Evolutionary conservation across 805 yeast species (phyloP), one percentile per base, ranked within the genome.

Genomic region (Starmerella etchellsii): DNA sequence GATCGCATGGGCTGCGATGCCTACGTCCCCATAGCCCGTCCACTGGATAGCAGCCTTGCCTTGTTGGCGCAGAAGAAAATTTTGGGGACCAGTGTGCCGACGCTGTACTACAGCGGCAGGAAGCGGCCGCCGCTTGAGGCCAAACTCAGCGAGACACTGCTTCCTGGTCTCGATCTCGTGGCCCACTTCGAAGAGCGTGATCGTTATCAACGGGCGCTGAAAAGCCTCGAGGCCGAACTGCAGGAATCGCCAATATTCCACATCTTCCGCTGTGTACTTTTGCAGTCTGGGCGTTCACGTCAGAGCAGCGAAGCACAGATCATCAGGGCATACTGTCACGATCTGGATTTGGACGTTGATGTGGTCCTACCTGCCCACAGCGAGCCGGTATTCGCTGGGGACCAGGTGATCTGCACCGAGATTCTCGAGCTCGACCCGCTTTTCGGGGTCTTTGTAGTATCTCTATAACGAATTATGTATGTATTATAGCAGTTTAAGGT

Each of bases 401-500:
- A 69, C 42, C 57, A 60, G 18, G 51, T 72, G 3, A 54, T 64
- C 5, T 69, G 76, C 41, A 62, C 70, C 16, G 60, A 64, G 38
- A 60, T 77, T 14, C 41, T 69, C 15, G 58, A 61, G 41, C 55
- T 70, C 16, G 66, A 71, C 46, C 60, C 69, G 2, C 44, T 60
- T 1, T 61, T 54, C 11, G 72, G 70, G 3, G 46, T 51, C 16
- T 53, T 72, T 37, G 60, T 73, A 15, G 50, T 72, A 42, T 54
- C 55, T 30, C 53, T 57, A 39, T 57, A 56, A 34, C 3, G 6
- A 16, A 11, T 9, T 15, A 25, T 24, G 26, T 14, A 34, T 11
- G 31, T 26, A 31, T 9, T 37, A 84, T 55, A 81, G 83, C 44
- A 88, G 64, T 57, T 79, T 82, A 52, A 88, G 66, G 21, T 70